phyloP scores from a whole-genome alignment of 495 filamentous ascomycete genomes.

The Pseudoneurospora amorphoporcata region DNA sequence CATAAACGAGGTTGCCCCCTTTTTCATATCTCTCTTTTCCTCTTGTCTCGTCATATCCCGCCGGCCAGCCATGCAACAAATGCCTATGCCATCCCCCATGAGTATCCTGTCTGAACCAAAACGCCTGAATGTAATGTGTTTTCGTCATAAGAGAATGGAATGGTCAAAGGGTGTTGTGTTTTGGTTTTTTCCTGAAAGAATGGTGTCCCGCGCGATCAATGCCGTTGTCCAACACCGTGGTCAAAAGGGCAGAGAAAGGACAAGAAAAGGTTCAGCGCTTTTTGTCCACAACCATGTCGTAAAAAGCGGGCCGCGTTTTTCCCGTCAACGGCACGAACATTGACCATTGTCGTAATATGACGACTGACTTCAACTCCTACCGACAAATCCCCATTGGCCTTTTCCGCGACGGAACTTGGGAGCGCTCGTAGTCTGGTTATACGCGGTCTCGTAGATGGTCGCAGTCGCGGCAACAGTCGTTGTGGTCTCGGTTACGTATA shows the following conservation, averaged over 20 bases:
- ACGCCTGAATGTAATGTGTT: neutral
- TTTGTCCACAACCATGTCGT: neutral
- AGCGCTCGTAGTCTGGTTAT: neutral
- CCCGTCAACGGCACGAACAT: neutral
- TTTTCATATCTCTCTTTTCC: neutral
- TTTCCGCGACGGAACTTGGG: neutral
- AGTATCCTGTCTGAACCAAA: neutral
- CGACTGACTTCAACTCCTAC: neutral
- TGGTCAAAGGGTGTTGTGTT: neutral
- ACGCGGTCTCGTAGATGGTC: neutral
- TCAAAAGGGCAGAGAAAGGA: neutral
- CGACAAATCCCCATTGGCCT: neutral
- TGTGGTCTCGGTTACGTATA: conserved; percentile 8
- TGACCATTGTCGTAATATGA: neutral
- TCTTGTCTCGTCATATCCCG: neutral
- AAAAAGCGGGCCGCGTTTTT: neutral
- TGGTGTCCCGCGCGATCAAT: neutral
- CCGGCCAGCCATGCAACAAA: neutral
- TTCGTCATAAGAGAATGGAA: neutral
- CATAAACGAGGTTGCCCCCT: neutral
- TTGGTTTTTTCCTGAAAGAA: neutral
- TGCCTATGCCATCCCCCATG: neutral
- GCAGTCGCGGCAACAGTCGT: neutral
- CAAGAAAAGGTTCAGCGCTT: neutral
- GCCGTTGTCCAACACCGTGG: neutral